A percentile compares a stretch with the other conserved stretches of the same genome.
These are phyloP conservation scores for Rhizopogon salebrosus DNA, from an alignment of 768 basidiomycete genomes.

Conservation along the genomic window DNA sequence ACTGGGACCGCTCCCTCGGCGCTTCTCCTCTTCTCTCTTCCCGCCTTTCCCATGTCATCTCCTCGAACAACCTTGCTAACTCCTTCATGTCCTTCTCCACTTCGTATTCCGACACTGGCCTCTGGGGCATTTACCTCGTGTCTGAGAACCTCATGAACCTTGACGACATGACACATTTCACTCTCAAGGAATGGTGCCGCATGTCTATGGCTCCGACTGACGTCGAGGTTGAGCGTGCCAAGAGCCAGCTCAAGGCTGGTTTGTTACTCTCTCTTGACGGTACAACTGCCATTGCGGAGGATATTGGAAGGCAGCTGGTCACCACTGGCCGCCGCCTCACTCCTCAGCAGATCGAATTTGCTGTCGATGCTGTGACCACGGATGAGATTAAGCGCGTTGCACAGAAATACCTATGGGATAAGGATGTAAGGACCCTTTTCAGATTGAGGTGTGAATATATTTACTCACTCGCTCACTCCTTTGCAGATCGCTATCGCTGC, in stretches of 20 bases:
- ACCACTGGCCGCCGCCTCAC: slow-evolving; percentile 88
- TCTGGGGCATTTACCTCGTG: slow-evolving; percentile 98
- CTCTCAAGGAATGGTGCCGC: slow-evolving; percentile 91
- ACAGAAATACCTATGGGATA: slow-evolving; percentile 96
- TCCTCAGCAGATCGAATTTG: slow-evolving; percentile 89
- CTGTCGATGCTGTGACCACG: slow-evolving; percentile 82
- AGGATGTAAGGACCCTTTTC: slow-evolving; percentile 58
- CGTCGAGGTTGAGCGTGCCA: slow-evolving; percentile 92
- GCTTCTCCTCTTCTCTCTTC: slow-evolving; percentile 86
- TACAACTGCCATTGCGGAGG: slow-evolving; percentile 95
- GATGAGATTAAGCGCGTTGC: slow-evolving; percentile 93
- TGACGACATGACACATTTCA: slow-evolving; percentile 92
- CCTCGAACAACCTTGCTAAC: slow-evolving; percentile 94
- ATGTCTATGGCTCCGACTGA: slow-evolving; percentile 85
- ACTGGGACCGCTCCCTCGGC: slow-evolving; percentile 98
- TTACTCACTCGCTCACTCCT: slow-evolving; percentile 10
- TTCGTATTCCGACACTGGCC: slow-evolving; percentile 95
- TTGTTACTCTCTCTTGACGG: slow-evolving; percentile 89
- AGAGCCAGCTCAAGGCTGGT: slow-evolving; percentile 96
- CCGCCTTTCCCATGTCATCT: slow-evolving; percentile 85
- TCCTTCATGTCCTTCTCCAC: slow-evolving; percentile 99
- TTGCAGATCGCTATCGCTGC: slow-evolving; percentile 79
- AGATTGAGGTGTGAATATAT: not conserved
- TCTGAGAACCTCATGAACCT: slow-evolving; percentile 92
- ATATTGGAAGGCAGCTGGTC: slow-evolving; percentile 96